These are phyloP conservation scores for Pholiota conissans DNA, from an alignment of 768 basidiomycete genomes.

Conservation along the genomic window DNA sequence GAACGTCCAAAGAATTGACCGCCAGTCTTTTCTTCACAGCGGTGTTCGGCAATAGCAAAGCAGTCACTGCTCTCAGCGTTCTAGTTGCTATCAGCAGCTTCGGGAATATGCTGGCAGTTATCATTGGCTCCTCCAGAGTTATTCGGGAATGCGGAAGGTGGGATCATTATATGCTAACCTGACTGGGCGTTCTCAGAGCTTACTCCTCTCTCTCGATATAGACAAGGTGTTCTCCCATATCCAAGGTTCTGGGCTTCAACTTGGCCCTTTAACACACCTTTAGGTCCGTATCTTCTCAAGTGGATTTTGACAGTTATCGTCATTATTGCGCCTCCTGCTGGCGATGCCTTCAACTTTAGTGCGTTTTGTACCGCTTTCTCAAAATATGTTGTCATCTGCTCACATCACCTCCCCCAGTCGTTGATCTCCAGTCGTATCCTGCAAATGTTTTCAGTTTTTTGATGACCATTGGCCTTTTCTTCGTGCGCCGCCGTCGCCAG, in stretches of 20 bases:
- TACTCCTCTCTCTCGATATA: slow-evolving; percentile 1
- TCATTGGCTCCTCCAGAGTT: slow-evolving; percentile 44
- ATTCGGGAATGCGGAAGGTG: slow-evolving; percentile 44
- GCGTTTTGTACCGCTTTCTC: slow-evolving; percentile 8
- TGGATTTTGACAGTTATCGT: slow-evolving; percentile 48
- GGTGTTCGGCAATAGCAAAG: slow-evolving; percentile 42
- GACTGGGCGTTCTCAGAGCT: neutral
- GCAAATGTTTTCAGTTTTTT: slow-evolving; percentile 37
- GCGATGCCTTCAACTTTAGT: slow-evolving; percentile 46
- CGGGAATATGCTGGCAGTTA: slow-evolving; percentile 36
- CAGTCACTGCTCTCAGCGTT: slow-evolving; percentile 35
- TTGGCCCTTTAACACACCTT: slow-evolving; percentile 51
- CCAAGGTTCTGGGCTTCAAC: slow-evolving; percentile 50
- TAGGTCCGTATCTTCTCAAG: slow-evolving; percentile 44
- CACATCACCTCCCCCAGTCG: slow-evolving; percentile 19
- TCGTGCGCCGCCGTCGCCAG: slow-evolving; percentile 32
- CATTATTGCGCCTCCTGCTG: slow-evolving; percentile 44
- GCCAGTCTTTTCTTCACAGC: slow-evolving; percentile 51
- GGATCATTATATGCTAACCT: neutral
- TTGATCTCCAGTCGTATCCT: slow-evolving; percentile 40
- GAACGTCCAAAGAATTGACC: slow-evolving; percentile 41
- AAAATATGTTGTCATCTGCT: neutral
- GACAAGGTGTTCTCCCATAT: slow-evolving; percentile 55
- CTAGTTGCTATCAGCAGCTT: slow-evolving; percentile 40
- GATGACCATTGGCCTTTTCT: slow-evolving; percentile 33